Evolutionary conservation across 129 eudicot species (phyloP), one percentile per base, ranked within the genome.

Genomic region (Lactuca sativa): DNA sequence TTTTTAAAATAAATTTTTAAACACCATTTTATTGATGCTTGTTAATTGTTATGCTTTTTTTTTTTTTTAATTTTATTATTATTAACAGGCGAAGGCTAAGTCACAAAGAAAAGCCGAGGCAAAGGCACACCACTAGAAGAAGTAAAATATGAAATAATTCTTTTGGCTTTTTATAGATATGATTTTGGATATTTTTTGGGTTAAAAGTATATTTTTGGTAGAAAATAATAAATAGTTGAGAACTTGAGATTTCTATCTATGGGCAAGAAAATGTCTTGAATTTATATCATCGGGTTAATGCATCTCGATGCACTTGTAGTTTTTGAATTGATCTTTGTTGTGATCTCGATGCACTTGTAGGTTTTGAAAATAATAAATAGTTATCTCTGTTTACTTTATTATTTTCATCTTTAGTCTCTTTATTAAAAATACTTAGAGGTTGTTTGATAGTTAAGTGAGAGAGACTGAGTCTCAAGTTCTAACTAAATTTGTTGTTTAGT

Each of bases 61-160:
- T 47, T 36, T 54, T 16, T 54, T 53, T 57, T 57, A 0, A 25
- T 25, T 25, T 25, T 25, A n/a, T n/a, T n/a, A n/a, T 25, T 25
- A 25, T 25, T 25, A 25, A 21, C 25, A 57, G 62, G 62, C 62
- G 5, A 57, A 57, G 38, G 62, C n/a, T 14, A 57, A 57, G 8
- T 57, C 62, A 13, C 62, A 57, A 57, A 30, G 62, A 57, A 57
- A 57, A 30, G 62, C 62, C 16, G 62, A 57, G 34, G 62, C 62
- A 32, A 57, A 57, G 62, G 62, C 38, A 9, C 62, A 30, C 16
- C 62, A 30, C 62, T 57, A 57, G 62, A 3, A 57, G 15, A 1
- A 57, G 32, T 21, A 13, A 51, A 51, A 18, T 56, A 25, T 30
- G 62, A 57, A 18, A 57, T 57, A 30, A 57, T 25, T 11, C 38